These are phyloP conservation scores for Asterophora parasitica DNA, from an alignment of 768 basidiomycete genomes.

Conservation along the genomic window DNA sequence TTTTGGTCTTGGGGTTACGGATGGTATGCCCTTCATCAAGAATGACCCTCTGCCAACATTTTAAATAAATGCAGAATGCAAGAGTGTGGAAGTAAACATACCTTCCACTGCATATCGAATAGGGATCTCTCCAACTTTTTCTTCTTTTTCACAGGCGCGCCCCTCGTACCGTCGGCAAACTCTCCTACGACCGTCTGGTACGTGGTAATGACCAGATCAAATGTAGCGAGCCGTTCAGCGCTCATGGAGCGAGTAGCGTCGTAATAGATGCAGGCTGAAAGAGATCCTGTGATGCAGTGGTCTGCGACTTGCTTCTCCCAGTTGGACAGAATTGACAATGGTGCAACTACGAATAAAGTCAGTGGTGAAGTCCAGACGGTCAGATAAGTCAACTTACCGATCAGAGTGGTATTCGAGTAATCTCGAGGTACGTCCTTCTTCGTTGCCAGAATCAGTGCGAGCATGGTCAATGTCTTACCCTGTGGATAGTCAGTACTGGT, in stretches of 20 bases:
- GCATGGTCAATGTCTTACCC: conserved; percentile 91
- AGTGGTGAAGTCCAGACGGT: not conserved
- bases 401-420: conserved; percentile 68
- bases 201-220: conserved; percentile 81
- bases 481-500: conserved; percentile 19
- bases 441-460: conserved; percentile 77
- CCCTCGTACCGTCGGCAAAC: conserved; percentile 28
- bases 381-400: conserved; percentile 42
- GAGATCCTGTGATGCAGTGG: conserved; percentile 50
- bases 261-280: conserved; percentile 66
- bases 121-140: conserved; percentile 55
- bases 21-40: conserved; percentile 89
- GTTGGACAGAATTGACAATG: conserved; percentile 81
- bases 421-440: conserved; percentile 53
- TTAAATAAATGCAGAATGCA: not conserved
- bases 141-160: conserved; percentile 46
- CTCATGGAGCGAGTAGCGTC: conserved; percentile 58
- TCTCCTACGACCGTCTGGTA: conserved; percentile 71
- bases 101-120: conserved; percentile 81
- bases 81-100: conserved; percentile 18
- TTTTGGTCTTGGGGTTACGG: conserved; percentile 84
- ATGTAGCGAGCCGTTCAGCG: conserved; percentile 53
- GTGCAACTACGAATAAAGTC: conserved; percentile 50
- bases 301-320: conserved; percentile 85
- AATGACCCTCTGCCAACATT: conserved; percentile 53